These are phyloP conservation scores for Acer negundo DNA, from an alignment of 345 rosid species.

Conservation along the genomic window DNA sequence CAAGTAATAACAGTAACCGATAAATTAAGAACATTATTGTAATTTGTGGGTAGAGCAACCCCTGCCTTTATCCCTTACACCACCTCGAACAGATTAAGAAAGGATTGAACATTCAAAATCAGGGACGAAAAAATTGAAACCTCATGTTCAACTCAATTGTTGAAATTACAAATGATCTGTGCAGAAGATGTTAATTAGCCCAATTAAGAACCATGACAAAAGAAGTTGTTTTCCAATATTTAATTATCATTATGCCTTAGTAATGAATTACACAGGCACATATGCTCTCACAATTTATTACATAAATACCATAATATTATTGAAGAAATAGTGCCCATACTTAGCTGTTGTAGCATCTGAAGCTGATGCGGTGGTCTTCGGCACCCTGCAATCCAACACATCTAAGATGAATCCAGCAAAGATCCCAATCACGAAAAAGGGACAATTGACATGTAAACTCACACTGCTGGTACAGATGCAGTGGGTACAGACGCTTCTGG, in stretches of 20 bases:
- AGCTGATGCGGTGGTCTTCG: constrained; percentile 33
- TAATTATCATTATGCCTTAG: background rate
- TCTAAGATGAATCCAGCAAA: constrained; percentile 9
- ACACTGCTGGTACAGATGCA: constrained; percentile 60
- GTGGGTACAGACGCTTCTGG: constrained; percentile 49
- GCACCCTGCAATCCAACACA: constrained; percentile 29
- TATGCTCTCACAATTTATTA: background rate
- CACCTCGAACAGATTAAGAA: background rate
- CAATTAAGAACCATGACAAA: background rate
- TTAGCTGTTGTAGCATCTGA: constrained; percentile 37
- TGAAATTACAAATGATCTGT: background rate
- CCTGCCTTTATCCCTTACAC: background rate
- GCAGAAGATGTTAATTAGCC: background rate
- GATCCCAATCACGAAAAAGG: constrained; percentile 8
- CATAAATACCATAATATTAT: background rate
- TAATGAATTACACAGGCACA: background rate
- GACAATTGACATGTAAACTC: constrained; percentile 23
- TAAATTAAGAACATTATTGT: background rate
- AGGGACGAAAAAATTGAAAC: background rate
- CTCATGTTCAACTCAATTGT: background rate
- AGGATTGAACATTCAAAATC: background rate
- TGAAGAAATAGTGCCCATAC: constrained; percentile 35
- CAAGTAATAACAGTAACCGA: background rate
- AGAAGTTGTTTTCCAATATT: background rate
- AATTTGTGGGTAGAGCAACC: background rate